Evolutionary conservation across 2,329 filamentous ascomycete genomes (phyloP).

Genomic region (Xylaria sp.): DNA sequence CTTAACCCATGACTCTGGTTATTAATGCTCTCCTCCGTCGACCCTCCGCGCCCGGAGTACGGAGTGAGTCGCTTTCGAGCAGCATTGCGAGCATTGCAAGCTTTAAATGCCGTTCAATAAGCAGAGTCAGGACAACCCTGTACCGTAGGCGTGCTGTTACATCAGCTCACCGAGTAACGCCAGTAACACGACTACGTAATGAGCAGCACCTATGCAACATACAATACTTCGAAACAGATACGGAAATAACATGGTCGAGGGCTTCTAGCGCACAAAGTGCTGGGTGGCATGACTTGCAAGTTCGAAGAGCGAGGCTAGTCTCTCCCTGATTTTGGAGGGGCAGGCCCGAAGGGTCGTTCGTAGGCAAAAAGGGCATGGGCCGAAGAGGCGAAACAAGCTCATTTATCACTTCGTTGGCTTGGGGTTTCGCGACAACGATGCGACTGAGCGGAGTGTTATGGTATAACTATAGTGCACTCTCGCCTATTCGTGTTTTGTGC

Average conservation of each 20-base stretch:
- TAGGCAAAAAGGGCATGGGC: not conserved
- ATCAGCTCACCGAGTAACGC: too few relatives aligned
- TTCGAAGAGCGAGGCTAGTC: not conserved
- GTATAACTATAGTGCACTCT: not conserved
- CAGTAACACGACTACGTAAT: too few relatives aligned
- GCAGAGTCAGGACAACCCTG: too few relatives aligned
- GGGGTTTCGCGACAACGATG: conserved; percentile 2
- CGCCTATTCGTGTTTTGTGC: not conserved
- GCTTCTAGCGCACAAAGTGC: not conserved
- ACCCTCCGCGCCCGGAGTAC: conserved; percentile 1
- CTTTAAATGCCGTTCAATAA: not conserved
- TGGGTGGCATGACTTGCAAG: not conserved
- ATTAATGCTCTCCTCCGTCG: conserved; percentile 8
- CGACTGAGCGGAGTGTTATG: not conserved
- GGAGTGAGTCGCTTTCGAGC: not conserved
- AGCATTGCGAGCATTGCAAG: too few relatives aligned
- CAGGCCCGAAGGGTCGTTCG: not conserved
- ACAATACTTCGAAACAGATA: not conserved
- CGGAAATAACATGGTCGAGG: conserved; percentile 18
- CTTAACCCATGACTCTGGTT: conserved; percentile 13
- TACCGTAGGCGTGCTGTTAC: too few relatives aligned
- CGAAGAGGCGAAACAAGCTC: conserved; percentile 18
- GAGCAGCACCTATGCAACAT: too few relatives aligned
- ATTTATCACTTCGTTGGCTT: not conserved
- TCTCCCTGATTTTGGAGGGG: not conserved